A percentile compares a stretch with the other conserved stretches of the same genome.
Evolutionary conservation across 352 stramenopile genomes (phyloP).

Genomic region (Pythium phragmiticola): DNA sequence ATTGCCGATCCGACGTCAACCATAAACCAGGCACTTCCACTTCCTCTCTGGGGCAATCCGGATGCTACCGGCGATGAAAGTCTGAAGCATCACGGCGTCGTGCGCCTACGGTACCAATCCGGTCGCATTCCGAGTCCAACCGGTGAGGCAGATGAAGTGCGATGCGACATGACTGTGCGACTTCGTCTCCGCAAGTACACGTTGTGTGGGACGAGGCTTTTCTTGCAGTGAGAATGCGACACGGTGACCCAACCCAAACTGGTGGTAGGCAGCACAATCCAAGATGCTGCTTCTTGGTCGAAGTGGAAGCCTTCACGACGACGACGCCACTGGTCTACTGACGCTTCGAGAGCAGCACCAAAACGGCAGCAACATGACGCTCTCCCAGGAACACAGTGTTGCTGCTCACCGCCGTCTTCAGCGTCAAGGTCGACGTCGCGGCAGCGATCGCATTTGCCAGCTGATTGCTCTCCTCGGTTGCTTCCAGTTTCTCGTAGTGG

Average conservation of each 20-base stretch:
- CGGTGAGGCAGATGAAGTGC: constrained; percentile 3
- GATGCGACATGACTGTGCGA: constrained; percentile 26
- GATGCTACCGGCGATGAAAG: constrained; percentile 57
- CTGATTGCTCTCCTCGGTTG: constrained; percentile 7
- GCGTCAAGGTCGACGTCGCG: background rate
- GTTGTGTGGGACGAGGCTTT: constrained; percentile 32
- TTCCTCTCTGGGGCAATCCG: constrained; percentile 43
- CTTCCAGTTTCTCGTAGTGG: constrained; percentile 14
- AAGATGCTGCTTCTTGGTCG: constrained; percentile 8
- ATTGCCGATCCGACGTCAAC: constrained; percentile 3
- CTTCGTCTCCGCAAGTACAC: constrained; percentile 31
- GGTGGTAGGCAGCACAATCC: background rate
- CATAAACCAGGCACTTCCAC: constrained; percentile 28
- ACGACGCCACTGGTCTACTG: background rate
- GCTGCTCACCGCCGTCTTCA: constrained; percentile 7
- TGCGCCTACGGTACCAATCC: constrained; percentile 46
- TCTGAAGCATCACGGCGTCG: constrained; percentile 58
- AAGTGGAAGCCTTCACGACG: background rate
- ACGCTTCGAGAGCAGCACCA: background rate
- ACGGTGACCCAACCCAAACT: background rate
- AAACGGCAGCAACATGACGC: background rate
- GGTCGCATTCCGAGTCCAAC: background rate
- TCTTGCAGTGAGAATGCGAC: constrained; percentile 19
- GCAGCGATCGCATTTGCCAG: constrained; percentile 7
- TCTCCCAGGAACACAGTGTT: background rate